A percentile compares a stretch with the other conserved stretches of the same genome.
These are phyloP conservation scores for Diaporthe eres DNA, from an alignment of 2,329 filamentous ascomycete species.

Conservation along the genomic window DNA sequence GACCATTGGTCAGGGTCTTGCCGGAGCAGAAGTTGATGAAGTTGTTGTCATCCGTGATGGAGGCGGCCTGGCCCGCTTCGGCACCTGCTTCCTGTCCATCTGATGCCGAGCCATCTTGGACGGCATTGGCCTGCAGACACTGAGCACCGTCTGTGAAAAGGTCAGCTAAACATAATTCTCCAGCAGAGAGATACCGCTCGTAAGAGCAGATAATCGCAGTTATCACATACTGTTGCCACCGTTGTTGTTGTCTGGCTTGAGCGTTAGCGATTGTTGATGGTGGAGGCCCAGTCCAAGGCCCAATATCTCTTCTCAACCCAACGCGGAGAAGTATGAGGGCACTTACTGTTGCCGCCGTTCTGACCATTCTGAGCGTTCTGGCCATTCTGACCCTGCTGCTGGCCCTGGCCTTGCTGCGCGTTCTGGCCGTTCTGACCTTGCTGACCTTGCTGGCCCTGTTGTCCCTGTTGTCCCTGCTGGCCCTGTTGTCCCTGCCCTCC, in stretches of 20 bases:
- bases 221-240: slow-evolving; percentile 13
- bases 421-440: slow-evolving; percentile 12
- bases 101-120: slow-evolving; percentile 49
- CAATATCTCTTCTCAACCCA: neutral
- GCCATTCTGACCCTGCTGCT: slow-evolving; percentile 23
- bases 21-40: slow-evolving; percentile 75
- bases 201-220: neutral
- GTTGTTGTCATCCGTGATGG: slow-evolving; percentile 69
- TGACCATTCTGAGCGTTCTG: slow-evolving; percentile 44
- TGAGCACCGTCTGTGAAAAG: slow-evolving; percentile 48
- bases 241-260: slow-evolving; percentile 11
- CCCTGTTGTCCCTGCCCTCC: slow-evolving; percentile 11
- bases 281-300: neutral
- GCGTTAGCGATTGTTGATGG: neutral
- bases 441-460: neutral
- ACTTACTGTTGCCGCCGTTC: slow-evolving; percentile 32
- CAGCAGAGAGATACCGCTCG: neutral
- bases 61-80: slow-evolving; percentile 63
- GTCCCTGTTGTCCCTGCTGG: neutral
- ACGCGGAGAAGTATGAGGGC: neutral
- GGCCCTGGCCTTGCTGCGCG: slow-evolving; percentile 42
- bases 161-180: slow-evolving; percentile 51
- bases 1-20: slow-evolving; percentile 70
- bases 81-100: slow-evolving; percentile 61
- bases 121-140: slow-evolving; percentile 52